Evolutionary conservation across 306 rosid genomes (phyloP).

Genomic region (Urtica urens): DNA sequence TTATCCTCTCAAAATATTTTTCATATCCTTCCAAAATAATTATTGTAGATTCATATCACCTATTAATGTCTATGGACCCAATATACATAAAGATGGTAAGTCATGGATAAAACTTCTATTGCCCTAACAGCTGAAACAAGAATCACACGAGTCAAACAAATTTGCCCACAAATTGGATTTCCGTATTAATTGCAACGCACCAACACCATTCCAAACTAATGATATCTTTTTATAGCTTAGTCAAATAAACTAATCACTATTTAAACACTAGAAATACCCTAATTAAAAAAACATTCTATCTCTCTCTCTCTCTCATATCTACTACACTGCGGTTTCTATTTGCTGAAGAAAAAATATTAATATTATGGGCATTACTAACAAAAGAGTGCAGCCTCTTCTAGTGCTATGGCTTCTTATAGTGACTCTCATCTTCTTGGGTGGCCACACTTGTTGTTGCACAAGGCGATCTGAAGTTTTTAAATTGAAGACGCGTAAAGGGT

Average conservation of each 20-base stretch:
- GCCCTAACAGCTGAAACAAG: slow-evolving; percentile 24
- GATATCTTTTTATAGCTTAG: slow-evolving; percentile 18
- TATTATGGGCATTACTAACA: too few relatives aligned
- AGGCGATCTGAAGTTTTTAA: slow-evolving; percentile 22
- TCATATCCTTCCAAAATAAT: too few relatives aligned
- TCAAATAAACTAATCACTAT: neutral
- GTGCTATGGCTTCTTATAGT: slow-evolving; percentile 19
- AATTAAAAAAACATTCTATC: slow-evolving; percentile 11
- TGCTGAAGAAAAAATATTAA: too few relatives aligned
- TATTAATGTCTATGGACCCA: too few relatives aligned
- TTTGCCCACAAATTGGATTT: slow-evolving; percentile 29
- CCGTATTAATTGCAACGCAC: slow-evolving; percentile 17
- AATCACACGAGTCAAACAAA: slow-evolving; percentile 39
- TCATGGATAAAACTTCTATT: slow-evolving; percentile 1
- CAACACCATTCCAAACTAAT: slow-evolving; percentile 9
- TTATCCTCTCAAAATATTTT: too few relatives aligned
- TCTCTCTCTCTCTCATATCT: neutral
- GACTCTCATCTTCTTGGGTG: slow-evolving; percentile 26
- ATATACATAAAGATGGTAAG: too few relatives aligned
- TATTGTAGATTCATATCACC: too few relatives aligned
- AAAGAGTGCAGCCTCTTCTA: neutral
- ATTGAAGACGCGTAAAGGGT: slow-evolving; percentile 28
- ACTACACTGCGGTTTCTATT: neutral
- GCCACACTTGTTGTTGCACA: slow-evolving; percentile 24
- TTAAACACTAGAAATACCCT: slow-evolving; percentile 1